Percentiles rank a stretch among this genome's conserved stretches.
Evolutionary conservation across 176 grass and related monocot species (phyloP).

Genomic region (Aegilops tauschii): DNA sequence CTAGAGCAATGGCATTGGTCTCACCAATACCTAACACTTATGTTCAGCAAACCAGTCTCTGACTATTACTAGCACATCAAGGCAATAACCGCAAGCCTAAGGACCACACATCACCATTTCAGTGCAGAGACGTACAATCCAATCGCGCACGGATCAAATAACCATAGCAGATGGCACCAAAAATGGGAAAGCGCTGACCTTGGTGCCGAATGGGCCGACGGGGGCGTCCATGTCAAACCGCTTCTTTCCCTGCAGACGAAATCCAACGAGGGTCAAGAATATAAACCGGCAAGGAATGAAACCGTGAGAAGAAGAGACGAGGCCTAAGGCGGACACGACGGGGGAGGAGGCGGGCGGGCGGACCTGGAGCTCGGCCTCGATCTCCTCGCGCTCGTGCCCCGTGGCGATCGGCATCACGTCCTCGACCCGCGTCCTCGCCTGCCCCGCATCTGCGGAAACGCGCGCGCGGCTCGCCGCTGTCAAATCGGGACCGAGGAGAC

Average conservation of each 20-base stretch:
- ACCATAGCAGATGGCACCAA: not conserved
- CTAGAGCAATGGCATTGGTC: not conserved
- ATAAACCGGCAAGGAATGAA: not conserved
- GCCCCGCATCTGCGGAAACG: constrained; percentile 7
- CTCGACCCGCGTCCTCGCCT: constrained; percentile 44
- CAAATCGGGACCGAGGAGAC: not conserved
- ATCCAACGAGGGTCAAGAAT: not conserved
- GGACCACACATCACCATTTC: not conserved
- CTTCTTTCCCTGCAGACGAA: constrained; percentile 52
- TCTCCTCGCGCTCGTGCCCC: constrained; percentile 66
- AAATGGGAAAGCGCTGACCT: constrained; percentile 27
- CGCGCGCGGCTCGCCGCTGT: not conserved
- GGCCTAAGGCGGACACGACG: not conserved
- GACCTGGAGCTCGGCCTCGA: constrained; percentile 62
- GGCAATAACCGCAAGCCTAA: not conserved
- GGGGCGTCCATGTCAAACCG: constrained; percentile 75
- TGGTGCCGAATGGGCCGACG: constrained; percentile 67
- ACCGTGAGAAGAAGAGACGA: constrained; percentile 4
- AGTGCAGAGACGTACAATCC: not conserved
- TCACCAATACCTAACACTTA: not conserved
- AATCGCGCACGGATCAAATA: not conserved
- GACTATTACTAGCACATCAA: not conserved
- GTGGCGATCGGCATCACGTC: constrained; percentile 76
- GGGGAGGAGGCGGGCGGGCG: not conserved
- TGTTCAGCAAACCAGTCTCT: not conserved